A percentile compares a stretch with the other conserved stretches of the same genome.
Evolutionary conservation across 2,329 filamentous ascomycete genomes (phyloP).

Genomic region (Aureobasidium sp.): DNA sequence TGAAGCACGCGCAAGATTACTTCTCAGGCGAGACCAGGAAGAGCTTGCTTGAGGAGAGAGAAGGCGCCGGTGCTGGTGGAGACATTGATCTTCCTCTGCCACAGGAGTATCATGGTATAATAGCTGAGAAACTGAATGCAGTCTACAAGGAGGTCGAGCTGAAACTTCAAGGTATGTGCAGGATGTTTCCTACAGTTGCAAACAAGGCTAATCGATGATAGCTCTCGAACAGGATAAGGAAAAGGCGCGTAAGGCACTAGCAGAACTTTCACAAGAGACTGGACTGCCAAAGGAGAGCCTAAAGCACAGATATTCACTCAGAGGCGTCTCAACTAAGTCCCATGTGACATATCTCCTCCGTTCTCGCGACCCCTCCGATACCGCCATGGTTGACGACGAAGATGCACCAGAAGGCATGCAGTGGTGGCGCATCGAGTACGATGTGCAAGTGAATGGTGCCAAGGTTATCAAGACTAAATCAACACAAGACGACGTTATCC

Average conservation of each 20-base stretch:
- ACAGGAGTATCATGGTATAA: slow-evolving; percentile 20
- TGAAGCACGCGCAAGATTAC: slow-evolving; percentile 25
- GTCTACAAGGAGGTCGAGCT: slow-evolving; percentile 26
- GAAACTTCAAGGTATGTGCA: slow-evolving; percentile 22
- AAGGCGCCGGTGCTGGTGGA: slow-evolving; percentile 15
- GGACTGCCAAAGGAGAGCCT: slow-evolving; percentile 23
- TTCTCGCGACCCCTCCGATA: slow-evolving; percentile 25
- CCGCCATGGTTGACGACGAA: slow-evolving; percentile 27
- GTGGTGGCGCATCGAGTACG: slow-evolving; percentile 52
- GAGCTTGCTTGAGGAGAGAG: slow-evolving; percentile 18
- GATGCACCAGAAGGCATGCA: slow-evolving; percentile 35
- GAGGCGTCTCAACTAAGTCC: slow-evolving; percentile 51
- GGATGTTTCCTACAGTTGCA: no score
- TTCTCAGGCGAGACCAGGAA: slow-evolving; percentile 25
- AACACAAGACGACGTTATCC: slow-evolving; percentile 47
- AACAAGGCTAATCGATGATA: neutral
- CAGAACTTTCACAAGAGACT: slow-evolving; percentile 23
- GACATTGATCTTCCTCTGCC: slow-evolving; percentile 18
- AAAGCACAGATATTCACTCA: slow-evolving; percentile 47
- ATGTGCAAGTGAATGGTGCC: slow-evolving; percentile 35
- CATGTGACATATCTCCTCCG: slow-evolving; percentile 51
- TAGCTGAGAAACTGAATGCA: slow-evolving; percentile 29
- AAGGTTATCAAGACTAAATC: slow-evolving; percentile 25
- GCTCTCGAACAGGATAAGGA: slow-evolving; percentile 25
- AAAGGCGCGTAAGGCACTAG: slow-evolving; percentile 24